Base-by-base conservation (phyloP, 768 basidiomycete species). In the Harrya chromipes region DNA sequence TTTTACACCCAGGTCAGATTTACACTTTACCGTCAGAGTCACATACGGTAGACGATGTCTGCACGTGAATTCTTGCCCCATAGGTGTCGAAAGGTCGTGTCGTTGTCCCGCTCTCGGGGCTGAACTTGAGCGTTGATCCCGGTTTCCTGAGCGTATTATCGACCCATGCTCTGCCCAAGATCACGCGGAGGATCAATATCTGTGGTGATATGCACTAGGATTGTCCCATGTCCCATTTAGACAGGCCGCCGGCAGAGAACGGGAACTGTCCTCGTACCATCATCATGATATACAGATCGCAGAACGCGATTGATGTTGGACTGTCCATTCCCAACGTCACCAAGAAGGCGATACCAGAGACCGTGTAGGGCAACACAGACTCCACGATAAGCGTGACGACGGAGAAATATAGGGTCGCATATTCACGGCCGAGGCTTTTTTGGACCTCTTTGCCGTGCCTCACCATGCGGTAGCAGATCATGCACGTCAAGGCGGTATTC, bases 201-300 rank as follows among this genome's bases (percentile, higher is more conserved):
- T 55, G 60, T 8, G 53, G 42, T 11, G 58, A 59, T 29, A 59
- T 36, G 40, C 54, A 46, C 57, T 60, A 13, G 7, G 16, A 11
- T 20, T 1, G 23, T 19, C 13, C 16, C 12, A 27, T 27, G 10
- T 27, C 27, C 10, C 27, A 11, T 6, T 27, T 27, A 27, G 27
- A 3, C 8, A 9, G 27, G 27, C 27, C 7, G 10, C 10, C 8
- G 10, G 27, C 27, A 11, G 27, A 23, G 27, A 9, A 6, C 27
- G 7, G 27, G 27, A 27, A 27, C 27, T 20, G 20, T 29, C 20
- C 29, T 33, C 50, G 27, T 12, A 58, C 59, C 52, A 47, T 56
- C 27, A 49, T 33, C 27, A 54, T 14, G 3, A 43, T 31, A 17
- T 58, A 51, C 19, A 58, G 47, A 11, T 34, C 24, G n/a, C 12